A percentile compares a stretch with the other conserved stretches of the same genome.
Evolutionary conservation across 768 basidiomycete species (phyloP).

Genomic region (Fistulinella prunicolor): DNA sequence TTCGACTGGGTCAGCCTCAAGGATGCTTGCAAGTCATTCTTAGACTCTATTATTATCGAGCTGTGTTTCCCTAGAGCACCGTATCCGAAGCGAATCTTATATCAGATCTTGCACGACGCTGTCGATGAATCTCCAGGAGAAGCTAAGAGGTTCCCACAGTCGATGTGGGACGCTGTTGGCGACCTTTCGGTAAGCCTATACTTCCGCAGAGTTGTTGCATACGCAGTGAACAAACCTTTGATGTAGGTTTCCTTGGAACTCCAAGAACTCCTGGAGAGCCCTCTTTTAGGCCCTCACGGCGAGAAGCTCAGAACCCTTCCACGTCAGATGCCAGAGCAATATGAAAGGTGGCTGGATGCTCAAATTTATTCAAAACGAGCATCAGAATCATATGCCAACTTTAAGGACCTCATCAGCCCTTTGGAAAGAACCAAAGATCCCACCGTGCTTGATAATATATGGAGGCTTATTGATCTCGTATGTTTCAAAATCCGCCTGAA

Average conservation of each 20-base stretch:
- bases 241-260: constrained; percentile 61
- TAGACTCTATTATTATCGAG: constrained; percentile 83
- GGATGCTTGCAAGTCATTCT: constrained; percentile 67
- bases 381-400: constrained; percentile 45
- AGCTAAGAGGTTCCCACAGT: constrained; percentile 72
- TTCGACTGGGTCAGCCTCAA: constrained; percentile 67
- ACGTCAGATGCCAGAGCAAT: constrained; percentile 56
- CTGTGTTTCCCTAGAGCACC: constrained; percentile 69
- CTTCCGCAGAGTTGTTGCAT: constrained; percentile 38
- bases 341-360: constrained; percentile 67
- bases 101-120: constrained; percentile 66
- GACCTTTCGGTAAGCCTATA: constrained; percentile 65
- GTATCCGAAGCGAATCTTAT: constrained; percentile 65
- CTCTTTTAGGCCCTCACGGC: constrained; percentile 56
- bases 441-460: constrained; percentile 54
- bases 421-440: constrained; percentile 52
- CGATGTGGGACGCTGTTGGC: constrained; percentile 78
- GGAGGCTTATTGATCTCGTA: constrained; percentile 62
- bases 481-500: constrained; percentile 14
- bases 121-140: constrained; percentile 72
- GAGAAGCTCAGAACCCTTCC: constrained; percentile 48
- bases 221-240: not conserved
- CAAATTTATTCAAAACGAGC: constrained; percentile 60
- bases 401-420: constrained; percentile 57
- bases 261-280: constrained; percentile 59